These are phyloP conservation scores for Jackrogersella multiformis DNA, from an alignment of 495 filamentous ascomycete genomes.

Conservation along the genomic window DNA sequence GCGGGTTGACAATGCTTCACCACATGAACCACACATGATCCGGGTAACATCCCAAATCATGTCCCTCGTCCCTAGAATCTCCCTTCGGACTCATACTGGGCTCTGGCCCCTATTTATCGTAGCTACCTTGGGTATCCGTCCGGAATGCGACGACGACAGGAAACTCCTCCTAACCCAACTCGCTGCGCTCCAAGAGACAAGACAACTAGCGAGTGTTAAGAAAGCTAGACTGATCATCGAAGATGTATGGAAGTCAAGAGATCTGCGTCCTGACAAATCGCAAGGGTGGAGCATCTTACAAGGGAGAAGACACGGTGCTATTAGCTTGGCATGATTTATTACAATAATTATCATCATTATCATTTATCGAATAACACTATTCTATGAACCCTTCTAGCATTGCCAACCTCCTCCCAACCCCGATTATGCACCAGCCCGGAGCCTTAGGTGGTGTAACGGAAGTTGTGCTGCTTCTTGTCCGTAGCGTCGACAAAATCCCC, in stretches of 20 bases:
- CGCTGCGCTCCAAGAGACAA: constrained; percentile 30
- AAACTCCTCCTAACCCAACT: constrained; percentile 27
- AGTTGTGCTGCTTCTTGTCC: constrained; percentile 46
- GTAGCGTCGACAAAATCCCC: constrained; percentile 46
- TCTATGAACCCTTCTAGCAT: neutral
- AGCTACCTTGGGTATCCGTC: constrained; percentile 29
- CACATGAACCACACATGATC: constrained; percentile 33
- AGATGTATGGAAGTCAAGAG: constrained; percentile 35
- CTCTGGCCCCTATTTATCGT: constrained; percentile 39
- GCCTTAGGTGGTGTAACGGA: constrained; percentile 45
- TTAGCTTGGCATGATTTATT: constrained; percentile 36
- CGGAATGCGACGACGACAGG: constrained; percentile 33
- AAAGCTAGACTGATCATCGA: constrained; percentile 37
- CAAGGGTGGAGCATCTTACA: constrained; percentile 31
- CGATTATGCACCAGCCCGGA: neutral
- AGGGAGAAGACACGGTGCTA: constrained; percentile 35
- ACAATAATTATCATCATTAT: neutral
- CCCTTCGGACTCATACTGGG: constrained; percentile 31
- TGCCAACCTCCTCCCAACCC: neutral
- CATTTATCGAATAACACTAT: neutral
- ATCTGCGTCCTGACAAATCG: constrained; percentile 22
- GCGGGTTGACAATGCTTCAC: constrained; percentile 24
- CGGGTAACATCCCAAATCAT: constrained; percentile 28
- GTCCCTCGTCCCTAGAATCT: constrained; percentile 24
- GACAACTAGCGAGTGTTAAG: constrained; percentile 33